A percentile compares a stretch with the other conserved stretches of the same genome.
These are phyloP conservation scores for Neobulgaria alba DNA, from an alignment of 2,329 filamentous ascomycete species.

Conservation along the genomic window DNA sequence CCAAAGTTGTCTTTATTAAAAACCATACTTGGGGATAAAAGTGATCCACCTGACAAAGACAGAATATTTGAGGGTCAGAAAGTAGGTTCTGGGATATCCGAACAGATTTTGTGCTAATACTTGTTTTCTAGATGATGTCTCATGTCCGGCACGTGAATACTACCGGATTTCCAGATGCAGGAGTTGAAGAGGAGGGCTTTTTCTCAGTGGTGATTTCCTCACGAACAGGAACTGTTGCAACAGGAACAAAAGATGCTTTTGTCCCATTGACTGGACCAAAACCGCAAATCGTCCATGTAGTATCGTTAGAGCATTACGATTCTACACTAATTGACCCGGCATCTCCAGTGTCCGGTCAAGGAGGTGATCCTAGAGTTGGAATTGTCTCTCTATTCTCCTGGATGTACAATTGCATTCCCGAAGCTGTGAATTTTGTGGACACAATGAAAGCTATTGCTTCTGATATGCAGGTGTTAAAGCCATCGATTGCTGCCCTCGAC, in stretches of 20 bases:
- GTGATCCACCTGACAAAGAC: not conserved
- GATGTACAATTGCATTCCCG: slow-evolving; percentile 32
- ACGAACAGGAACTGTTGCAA: slow-evolving; percentile 29
- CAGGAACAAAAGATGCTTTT: too few relatives aligned
- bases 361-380: slow-evolving; percentile 22
- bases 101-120: too few relatives aligned
- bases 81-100: too few relatives aligned
- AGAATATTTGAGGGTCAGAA: slow-evolving; percentile 4
- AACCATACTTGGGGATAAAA: too few relatives aligned
- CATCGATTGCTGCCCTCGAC: slow-evolving; percentile 4
- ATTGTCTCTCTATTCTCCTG: slow-evolving; percentile 34
- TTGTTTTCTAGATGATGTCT: too few relatives aligned
- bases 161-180: slow-evolving; percentile 31
- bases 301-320: slow-evolving; percentile 32
- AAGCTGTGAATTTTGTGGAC: slow-evolving; percentile 29
- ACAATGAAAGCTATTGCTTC: slow-evolving; percentile 25
- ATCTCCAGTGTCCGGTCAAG: not conserved
- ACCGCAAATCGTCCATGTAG: slow-evolving; percentile 30
- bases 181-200: slow-evolving; percentile 27
- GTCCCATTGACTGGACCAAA: slow-evolving; percentile 20
- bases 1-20: slow-evolving; percentile 1
- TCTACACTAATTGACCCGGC: slow-evolving; percentile 19
- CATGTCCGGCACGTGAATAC: slow-evolving; percentile 35
- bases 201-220: slow-evolving; percentile 31
- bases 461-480: slow-evolving; percentile 8